phyloP scores from a whole-genome alignment of 1,284 basidiomycete species.

The Microbotryomycetes sp. region DNA sequence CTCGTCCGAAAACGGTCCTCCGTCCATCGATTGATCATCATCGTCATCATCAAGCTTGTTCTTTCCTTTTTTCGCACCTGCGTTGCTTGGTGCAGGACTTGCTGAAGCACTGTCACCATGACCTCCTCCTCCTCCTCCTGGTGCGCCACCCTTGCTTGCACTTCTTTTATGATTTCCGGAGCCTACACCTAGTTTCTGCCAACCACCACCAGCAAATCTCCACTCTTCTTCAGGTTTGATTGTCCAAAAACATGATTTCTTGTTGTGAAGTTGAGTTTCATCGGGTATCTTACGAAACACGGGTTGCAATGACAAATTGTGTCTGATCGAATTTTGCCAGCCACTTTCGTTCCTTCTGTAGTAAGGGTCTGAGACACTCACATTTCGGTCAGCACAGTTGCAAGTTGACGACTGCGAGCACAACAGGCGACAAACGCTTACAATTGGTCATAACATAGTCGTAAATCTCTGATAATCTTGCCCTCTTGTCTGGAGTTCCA shows the following conservation, averaged over 20 bases:
- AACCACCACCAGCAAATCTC: conserved; percentile 10
- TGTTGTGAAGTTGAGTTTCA: conserved; percentile 1
- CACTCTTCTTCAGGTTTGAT: conserved; percentile 13
- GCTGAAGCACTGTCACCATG: too few relatives aligned
- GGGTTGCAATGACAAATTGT: conserved; percentile 52
- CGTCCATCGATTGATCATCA: background rate
- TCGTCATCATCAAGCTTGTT: background rate
- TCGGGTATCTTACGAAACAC: conserved; percentile 15
- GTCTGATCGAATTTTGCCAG: conserved; percentile 88
- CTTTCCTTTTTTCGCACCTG: background rate
- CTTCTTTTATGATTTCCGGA: background rate
- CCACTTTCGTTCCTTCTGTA: conserved; percentile 58
- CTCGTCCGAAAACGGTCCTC: background rate
- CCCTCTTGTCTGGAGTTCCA: conserved; percentile 70
- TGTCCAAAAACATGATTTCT: conserved; percentile 16
- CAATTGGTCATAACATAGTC: conserved; percentile 73
- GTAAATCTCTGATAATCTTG: conserved; percentile 91
- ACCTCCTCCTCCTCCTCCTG: too few relatives aligned
- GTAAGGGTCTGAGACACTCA: conserved; percentile 8
- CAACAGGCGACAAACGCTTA: background rate
- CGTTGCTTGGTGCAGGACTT: background rate
- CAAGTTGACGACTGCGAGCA: background rate
- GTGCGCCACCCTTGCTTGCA: too few relatives aligned
- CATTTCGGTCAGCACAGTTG: background rate
- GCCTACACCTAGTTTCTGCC: conserved; percentile 10